Base-by-base conservation (phyloP, 1,284 basidiomycete species). In the Sutorius eximius region DNA sequence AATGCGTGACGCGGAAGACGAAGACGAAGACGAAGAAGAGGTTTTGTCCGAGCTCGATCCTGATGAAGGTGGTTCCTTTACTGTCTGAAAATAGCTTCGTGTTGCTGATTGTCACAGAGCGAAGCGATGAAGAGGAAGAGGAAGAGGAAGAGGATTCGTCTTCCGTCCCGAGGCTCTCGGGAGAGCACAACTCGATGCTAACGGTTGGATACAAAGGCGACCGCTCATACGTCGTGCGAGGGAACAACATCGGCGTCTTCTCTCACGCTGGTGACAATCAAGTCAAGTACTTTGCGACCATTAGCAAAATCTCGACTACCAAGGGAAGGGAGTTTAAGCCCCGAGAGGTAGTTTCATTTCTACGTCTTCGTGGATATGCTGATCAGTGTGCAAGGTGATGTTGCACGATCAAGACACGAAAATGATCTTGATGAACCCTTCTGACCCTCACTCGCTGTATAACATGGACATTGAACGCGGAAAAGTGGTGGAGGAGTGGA, bases 401-500 rank as follows among this genome's bases (percentile, higher is more conserved):
- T 77, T 98, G 34, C 96, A 99, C 71, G 91, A 98, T 65, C 94
- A 97, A 82, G 97, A 99, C 71, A 82, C 86, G 36, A 93, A 94
- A 74, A 95, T 99, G 94, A 79, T 99, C 51, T 71, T 99, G 55
- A 92, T 94, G 83, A 92, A 98, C 68, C 88, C 93, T 1, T 69
- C 73, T 36, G 87, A 95, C 51, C 83, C 87, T n/a, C 86, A 95
- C 65, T 88, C 94, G 0, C 75, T 99, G 36, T 98, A 87, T 76
- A 87, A 82, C 61, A 87, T 99, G 83, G 97, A 99, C 72, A 84
- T 99, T 59, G 93, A 96, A 72, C 88, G 89, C 43, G 97, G 95
- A 47, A 97, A 98, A 76, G 88, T 99, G 40, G 94, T 99, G 9
- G 97, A 99, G 68, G 96, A 99, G 72, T 98, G 95, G 95, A 96